Evolutionary conservation across 768 basidiomycete genomes (phyloP), one percentile per base, ranked within the genome.

Genomic region (Tephrocybe sp.): DNA sequence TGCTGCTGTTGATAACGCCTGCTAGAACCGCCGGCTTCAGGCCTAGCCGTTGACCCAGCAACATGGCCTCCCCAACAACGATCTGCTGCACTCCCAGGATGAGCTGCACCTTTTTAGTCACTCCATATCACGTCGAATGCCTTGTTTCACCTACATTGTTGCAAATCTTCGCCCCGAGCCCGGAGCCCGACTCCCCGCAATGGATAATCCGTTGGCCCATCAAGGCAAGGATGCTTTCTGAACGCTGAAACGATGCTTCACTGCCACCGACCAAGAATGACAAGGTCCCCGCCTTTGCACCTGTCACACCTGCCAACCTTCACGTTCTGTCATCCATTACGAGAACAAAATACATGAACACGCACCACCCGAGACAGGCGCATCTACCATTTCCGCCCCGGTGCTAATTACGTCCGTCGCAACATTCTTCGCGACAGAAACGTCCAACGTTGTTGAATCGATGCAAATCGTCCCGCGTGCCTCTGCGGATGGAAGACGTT

Each of bases 261-360:
- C 81, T 74, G 1, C 92, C 92, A 12, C 94, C 94, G 16, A 94
- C 90, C 42, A 98, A 86, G 74, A 98, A 97, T 3, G 92, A 86
- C 18, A 97, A 74, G 1, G 90, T 89, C 21, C 83, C 94, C 13
- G 88, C 89, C 62, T 84, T 84, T 9, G 94, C 94, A 24, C 92
- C 94, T 12, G 86, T 73, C 9, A 92, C 90, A 27, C 92, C 88
- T 91, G 53, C 6, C 16, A 36, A 21, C 27, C 16, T 3, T 16
- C 18, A 16, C 27, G 23, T 36, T 15, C 25, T 34, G 29, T 49
- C 34, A 42, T 39, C 29, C 36, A 13, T 31, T 9, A 6, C n/a
- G 19, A 27, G 33, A 18, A 23, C 29, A 19, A 15, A 23, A 46
- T 27, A 4, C 9, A 4, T 47, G 42, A 25, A 12, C 33, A 66